Evolutionary conservation across 768 basidiomycete genomes (phyloP).

Genomic region (Glaciozyma antarctica): DNA sequence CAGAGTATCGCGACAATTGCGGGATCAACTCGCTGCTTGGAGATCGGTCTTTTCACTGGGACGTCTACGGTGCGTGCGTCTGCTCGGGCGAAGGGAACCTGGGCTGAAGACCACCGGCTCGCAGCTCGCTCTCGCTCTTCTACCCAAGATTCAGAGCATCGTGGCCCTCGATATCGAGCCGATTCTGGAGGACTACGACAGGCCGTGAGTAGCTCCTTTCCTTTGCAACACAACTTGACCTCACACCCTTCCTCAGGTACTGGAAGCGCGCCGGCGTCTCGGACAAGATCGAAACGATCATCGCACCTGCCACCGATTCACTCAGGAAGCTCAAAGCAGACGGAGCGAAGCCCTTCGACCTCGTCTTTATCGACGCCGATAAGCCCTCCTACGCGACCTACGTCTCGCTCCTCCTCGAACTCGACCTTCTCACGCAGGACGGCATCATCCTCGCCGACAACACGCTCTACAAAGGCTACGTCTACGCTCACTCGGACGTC

Average conservation of each 20-base stretch:
- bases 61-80: conserved; percentile 8
- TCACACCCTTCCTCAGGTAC: neutral
- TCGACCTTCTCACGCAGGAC: conserved; percentile 7
- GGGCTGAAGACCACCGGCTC: neutral
- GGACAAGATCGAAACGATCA: conserved; percentile 30
- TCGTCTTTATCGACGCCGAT: conserved; percentile 34
- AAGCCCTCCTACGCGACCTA: conserved; percentile 26
- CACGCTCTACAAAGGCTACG: conserved; percentile 26
- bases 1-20: conserved; percentile 21
- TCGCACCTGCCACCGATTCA: conserved; percentile 27
- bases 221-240: too few relatives aligned
- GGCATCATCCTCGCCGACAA: conserved; percentile 34
- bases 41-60: conserved; percentile 32
- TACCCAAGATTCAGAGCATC: conserved; percentile 42
- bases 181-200: conserved; percentile 16
- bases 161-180: conserved; percentile 39
- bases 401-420: conserved; percentile 15
- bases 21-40: conserved; percentile 20
- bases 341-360: conserved; percentile 17
- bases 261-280: conserved; percentile 27
- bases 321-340: conserved; percentile 16
- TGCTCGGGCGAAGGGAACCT: too few relatives aligned
- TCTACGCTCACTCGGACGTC: neutral
- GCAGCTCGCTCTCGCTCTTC: conserved; percentile 39
- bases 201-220: conserved; percentile 6